Conservation (phyloP, 2,329 filamentous ascomycete genomes). For the Colletotrichum gigasporum region DNA sequence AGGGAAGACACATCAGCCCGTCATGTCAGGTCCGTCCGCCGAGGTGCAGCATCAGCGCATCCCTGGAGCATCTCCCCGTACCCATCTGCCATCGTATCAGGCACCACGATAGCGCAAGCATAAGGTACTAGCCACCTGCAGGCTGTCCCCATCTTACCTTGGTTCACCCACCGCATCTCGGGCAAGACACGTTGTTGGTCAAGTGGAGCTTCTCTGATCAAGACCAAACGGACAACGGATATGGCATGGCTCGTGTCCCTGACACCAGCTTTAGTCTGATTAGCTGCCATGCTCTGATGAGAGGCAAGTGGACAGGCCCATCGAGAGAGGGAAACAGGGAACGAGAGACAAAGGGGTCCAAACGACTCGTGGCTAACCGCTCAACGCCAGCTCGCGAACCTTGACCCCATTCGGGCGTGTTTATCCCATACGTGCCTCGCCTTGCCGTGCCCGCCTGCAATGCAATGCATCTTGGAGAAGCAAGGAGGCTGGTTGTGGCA, state of each 20-base stretch:
- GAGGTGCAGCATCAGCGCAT: too few relatives aligned
- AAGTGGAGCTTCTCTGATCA: background rate
- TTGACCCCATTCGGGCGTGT: background rate
- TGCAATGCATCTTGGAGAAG: background rate
- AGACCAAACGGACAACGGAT: background rate
- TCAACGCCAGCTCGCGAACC: background rate
- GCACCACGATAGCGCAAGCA: background rate
- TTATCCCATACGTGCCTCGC: background rate
- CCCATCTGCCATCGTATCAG: background rate
- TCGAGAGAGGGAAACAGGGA: background rate
- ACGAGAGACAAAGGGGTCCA: constrained; percentile 13
- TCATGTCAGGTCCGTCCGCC: background rate
- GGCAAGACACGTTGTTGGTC: constrained; percentile 5
- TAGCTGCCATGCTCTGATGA: background rate
- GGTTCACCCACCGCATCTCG: background rate
- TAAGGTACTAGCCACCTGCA: too few relatives aligned
- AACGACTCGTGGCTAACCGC: background rate
- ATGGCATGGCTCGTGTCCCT: background rate
- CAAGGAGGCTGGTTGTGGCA: background rate
- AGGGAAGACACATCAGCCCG: too few relatives aligned
- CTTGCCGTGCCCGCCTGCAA: background rate
- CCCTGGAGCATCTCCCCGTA: background rate
- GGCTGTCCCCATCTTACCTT: background rate
- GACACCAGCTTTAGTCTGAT: background rate
- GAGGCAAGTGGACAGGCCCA: background rate